Evolutionary conservation across 495 filamentous ascomycete species (phyloP).

Genomic region (Xylaria nigripes): DNA sequence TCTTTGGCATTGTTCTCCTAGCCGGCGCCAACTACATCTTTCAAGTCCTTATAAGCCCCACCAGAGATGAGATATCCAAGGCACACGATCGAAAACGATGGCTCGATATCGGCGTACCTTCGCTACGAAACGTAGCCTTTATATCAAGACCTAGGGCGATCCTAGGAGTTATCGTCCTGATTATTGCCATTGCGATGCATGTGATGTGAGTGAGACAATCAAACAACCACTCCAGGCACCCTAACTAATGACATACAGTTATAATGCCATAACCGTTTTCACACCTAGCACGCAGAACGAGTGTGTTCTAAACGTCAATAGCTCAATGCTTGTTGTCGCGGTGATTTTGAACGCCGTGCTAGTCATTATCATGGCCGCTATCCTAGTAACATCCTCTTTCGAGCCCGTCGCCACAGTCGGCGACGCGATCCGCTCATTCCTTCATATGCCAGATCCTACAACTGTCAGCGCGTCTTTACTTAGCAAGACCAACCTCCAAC

Average conservation of each 20-base stretch:
- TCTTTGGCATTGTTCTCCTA: conserved; percentile 30
- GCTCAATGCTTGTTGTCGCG: conserved; percentile 31
- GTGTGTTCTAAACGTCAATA: conserved; percentile 36
- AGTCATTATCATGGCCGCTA: conserved; percentile 26
- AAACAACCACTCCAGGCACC: not conserved
- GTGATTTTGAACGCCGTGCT: conserved; percentile 34
- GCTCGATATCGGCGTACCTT: conserved; percentile 48
- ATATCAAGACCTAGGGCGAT: conserved; percentile 31
- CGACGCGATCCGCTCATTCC: conserved; percentile 40
- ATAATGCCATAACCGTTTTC: conserved; percentile 40
- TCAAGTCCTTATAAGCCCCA: conserved; percentile 46
- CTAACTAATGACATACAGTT: conserved; percentile 25
- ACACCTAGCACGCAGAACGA: conserved; percentile 25
- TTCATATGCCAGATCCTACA: conserved; percentile 27
- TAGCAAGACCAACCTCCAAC: conserved; percentile 32
- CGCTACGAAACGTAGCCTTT: conserved; percentile 37
- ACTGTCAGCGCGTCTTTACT: conserved; percentile 32
- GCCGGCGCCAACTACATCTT: conserved; percentile 41
- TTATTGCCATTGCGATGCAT: conserved; percentile 31
- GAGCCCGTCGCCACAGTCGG: conserved; percentile 37
- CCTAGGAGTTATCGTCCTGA: conserved; percentile 31
- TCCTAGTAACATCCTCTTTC: conserved; percentile 27
- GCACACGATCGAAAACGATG: conserved; percentile 40
- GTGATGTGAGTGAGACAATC: conserved; percentile 30
- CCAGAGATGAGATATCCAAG: conserved; percentile 40